These are phyloP conservation scores for Abrus precatorius DNA, from an alignment of 306 rosid genomes.

Conservation along the genomic window DNA sequence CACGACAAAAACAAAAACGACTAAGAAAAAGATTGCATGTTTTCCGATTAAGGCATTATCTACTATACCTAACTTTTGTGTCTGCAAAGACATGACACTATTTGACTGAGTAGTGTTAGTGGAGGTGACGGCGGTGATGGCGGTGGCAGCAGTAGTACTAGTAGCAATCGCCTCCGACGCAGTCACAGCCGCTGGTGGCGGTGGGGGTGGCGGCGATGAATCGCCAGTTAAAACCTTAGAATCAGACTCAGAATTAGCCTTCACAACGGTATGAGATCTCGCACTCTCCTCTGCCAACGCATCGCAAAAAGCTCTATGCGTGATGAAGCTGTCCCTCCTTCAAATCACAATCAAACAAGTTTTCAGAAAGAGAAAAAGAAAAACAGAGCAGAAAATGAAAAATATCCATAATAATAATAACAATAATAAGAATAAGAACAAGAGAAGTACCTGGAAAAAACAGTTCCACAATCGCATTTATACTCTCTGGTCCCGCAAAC, in stretches of 20 bases:
- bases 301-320: constrained; percentile 96
- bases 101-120: constrained; percentile 55
- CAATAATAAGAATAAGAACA: too few species aligned
- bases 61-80: constrained; percentile 65
- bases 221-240: constrained; percentile 49
- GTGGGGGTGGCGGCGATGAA: constrained; percentile 45
- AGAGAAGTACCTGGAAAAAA: constrained; percentile 72
- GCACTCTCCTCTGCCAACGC: constrained; percentile 90
- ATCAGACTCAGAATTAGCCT: constrained; percentile 60
- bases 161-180: too few species aligned
- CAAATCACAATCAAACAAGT: background rate
- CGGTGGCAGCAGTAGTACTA: too few species aligned
- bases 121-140: background rate
- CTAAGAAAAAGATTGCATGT: constrained; percentile 25
- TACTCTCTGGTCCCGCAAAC: constrained; percentile 94
- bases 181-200: background rate
- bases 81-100: constrained; percentile 56
- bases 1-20: constrained; percentile 51
- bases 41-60: constrained; percentile 41
- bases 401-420: too few species aligned
- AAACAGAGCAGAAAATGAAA: background rate
- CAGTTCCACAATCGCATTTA: constrained; percentile 93
- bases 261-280: constrained; percentile 53
- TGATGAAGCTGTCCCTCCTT: constrained; percentile 96
- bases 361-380: constrained; percentile 1